These are phyloP conservation scores for Coprinopsis strossmayeri DNA, from an alignment of 768 basidiomycete species.

Conservation along the genomic window DNA sequence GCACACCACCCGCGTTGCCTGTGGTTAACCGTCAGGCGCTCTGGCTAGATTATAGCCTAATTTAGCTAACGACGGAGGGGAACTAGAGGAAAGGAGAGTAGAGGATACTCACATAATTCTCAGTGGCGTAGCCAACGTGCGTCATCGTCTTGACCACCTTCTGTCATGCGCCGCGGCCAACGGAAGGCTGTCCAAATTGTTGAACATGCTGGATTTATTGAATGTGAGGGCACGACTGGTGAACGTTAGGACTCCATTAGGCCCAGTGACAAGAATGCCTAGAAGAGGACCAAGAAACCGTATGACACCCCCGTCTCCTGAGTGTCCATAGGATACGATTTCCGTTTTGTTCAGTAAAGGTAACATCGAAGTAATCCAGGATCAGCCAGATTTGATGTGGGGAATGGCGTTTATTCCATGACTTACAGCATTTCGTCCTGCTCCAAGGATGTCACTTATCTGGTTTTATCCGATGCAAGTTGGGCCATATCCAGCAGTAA, in stretches of 20 bases:
- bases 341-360: conserved; percentile 13
- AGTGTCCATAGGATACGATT: conserved; percentile 15
- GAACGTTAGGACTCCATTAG: conserved; percentile 17
- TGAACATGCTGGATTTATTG: conserved; percentile 7
- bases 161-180: too few species aligned
- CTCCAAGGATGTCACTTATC: conserved; percentile 16
- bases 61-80: too few species aligned
- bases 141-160: not conserved
- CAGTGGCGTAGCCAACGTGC: conserved; percentile 39
- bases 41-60: too few species aligned
- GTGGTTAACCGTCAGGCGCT: too few species aligned
- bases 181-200: not conserved
- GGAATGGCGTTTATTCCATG: not conserved
- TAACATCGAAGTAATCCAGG: too few species aligned
- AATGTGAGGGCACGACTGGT: conserved; percentile 4
- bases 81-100: too few species aligned
- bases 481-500: too few species aligned
- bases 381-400: too few species aligned
- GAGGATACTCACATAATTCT: too few species aligned
- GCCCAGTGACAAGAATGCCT: conserved; percentile 18
- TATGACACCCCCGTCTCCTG: conserved; percentile 15
- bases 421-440: conserved; percentile 17
- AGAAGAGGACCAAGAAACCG: conserved; percentile 19
- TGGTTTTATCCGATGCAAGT: conserved; percentile 19
- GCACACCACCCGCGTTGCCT: not conserved